Percentiles rank a stretch among this genome's conserved stretches.
Conservation (phyloP, 1,284 basidiomycete genomes). For the Trametes polyzona region DNA sequence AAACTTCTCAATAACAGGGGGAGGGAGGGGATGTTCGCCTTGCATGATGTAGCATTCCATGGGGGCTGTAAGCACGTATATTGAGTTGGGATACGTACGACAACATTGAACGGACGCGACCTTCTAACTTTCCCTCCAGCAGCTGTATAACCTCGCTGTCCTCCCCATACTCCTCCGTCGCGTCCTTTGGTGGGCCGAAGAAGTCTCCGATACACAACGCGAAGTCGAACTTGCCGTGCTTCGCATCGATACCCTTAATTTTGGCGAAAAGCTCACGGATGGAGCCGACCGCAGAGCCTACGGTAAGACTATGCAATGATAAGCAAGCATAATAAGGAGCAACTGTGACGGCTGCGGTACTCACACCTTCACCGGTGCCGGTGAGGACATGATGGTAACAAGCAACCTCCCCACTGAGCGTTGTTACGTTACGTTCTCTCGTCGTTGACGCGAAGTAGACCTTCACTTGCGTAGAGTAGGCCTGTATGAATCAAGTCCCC, state of each 20-base stretch:
- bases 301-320: slow-evolving; percentile 64
- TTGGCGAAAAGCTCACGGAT: slow-evolving; percentile 80
- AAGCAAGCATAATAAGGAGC: background rate
- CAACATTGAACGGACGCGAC: slow-evolving; percentile 39
- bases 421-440: too few species aligned
- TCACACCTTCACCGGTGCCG: slow-evolving; percentile 28
- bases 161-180: slow-evolving; percentile 41
- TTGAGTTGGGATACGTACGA: slow-evolving; percentile 13
- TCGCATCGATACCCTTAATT: slow-evolving; percentile 85
- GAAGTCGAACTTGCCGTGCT: slow-evolving; percentile 94
- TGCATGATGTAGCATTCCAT: slow-evolving; percentile 93
- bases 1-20: slow-evolving; percentile 73
- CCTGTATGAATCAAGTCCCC: too few species aligned
- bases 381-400: slow-evolving; percentile 16
- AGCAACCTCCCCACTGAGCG: too few species aligned
- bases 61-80: slow-evolving; percentile 58
- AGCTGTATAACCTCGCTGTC: slow-evolving; percentile 62
- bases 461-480: too few species aligned
- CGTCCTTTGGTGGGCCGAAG: slow-evolving; percentile 68
- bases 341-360: background rate
- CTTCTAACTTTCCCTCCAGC: slow-evolving; percentile 67
- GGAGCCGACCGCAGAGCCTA: slow-evolving; percentile 84
- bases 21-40: slow-evolving; percentile 76
- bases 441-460: too few species aligned
- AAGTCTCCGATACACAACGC: slow-evolving; percentile 90